Conservation (phyloP, 495 filamentous ascomycete genomes). For the Penicillium angulare region DNA sequence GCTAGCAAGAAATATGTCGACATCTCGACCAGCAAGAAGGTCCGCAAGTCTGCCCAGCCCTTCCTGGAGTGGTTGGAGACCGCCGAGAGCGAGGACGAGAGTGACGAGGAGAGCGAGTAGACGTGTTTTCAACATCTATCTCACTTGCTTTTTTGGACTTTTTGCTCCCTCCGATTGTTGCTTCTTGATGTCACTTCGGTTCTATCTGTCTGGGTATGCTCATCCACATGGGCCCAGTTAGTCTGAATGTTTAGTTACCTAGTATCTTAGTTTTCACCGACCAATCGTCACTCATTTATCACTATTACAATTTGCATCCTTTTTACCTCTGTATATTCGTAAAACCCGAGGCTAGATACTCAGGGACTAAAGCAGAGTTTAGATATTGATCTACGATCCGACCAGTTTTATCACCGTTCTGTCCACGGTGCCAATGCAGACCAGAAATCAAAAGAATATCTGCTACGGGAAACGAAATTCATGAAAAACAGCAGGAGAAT, state of each 20-base stretch:
- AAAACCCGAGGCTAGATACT: too few species aligned
- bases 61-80: conserved; percentile 93
- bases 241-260: not conserved
- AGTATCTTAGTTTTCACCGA: conserved; percentile 20
- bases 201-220: not conserved
- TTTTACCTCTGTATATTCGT: not conserved
- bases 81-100: conserved; percentile 80
- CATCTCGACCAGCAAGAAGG: conserved; percentile 83
- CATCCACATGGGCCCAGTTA: not conserved
- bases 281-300: conserved; percentile 27
- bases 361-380: too few species aligned
- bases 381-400: too few species aligned
- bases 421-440: too few species aligned
- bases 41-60: conserved; percentile 88
- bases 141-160: too few species aligned
- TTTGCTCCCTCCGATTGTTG: conserved; percentile 1
- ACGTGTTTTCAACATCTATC: not conserved
- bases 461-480: too few species aligned
- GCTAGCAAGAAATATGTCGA: conserved; percentile 98
- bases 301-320: not conserved
- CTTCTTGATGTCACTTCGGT: conserved; percentile 3
- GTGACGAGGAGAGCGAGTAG: conserved; percentile 43
- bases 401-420: too few species aligned
- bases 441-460: too few species aligned
- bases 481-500: too few species aligned